Evolutionary conservation across 2,329 filamentous ascomycete genomes (phyloP).

Genomic region (Epichloe gansuensis): DNA sequence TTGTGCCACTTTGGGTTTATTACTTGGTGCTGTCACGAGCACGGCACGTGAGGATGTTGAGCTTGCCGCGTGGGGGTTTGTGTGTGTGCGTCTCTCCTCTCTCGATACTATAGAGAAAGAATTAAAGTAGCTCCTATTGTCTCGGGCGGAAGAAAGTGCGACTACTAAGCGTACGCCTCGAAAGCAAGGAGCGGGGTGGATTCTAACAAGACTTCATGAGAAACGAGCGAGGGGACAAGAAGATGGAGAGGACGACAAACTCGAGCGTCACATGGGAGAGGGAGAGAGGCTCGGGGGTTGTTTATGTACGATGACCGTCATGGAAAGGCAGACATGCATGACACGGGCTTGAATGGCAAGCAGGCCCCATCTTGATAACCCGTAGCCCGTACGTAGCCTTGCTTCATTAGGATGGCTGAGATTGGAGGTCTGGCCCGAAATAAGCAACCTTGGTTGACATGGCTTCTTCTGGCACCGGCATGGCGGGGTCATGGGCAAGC

Average conservation of each 20-base stretch:
- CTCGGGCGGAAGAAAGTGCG: neutral
- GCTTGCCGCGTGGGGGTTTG: neutral
- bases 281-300: neutral
- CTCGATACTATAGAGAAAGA: neutral
- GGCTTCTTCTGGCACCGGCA: neutral
- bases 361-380: neutral
- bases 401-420: neutral
- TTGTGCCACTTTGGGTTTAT: neutral
- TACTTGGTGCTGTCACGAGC: neutral
- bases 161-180: neutral
- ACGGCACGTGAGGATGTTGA: neutral
- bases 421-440: neutral
- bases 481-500: too few relatives aligned
- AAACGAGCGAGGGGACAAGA: neutral
- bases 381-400: neutral
- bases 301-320: neutral
- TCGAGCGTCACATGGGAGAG: neutral
- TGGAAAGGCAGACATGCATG: neutral
- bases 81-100: neutral
- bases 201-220: neutral
- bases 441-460: neutral
- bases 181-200: slow-evolving; percentile 1
- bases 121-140: neutral
- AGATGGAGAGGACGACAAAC: neutral
- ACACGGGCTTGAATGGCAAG: neutral